Evolutionary conservation across 768 basidiomycete genomes (phyloP), one percentile per base, ranked within the genome.

Genomic region (Suillus discolor): DNA sequence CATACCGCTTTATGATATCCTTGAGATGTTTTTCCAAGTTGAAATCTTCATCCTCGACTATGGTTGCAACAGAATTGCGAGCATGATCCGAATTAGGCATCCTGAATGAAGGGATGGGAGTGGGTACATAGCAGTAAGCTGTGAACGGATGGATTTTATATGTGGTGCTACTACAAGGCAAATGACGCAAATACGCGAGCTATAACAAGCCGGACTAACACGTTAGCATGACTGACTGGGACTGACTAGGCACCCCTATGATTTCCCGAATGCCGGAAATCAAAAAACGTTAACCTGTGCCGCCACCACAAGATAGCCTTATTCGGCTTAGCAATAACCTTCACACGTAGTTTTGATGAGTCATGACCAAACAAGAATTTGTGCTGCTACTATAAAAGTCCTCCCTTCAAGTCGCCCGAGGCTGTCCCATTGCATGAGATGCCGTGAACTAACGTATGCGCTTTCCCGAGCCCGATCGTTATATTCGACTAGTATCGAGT

Each of bases 1-100:
- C 71, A 39, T 51, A 76, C 65, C 62, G 51, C 45, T 28, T 60
- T n/a, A 71, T 41, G 25, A 72, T 13, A 8, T 44, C 45, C 31
- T 69, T 69, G 20, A 78, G 59, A 47, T 67, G 38, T 16, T 67
- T 65, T 18, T 69, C 68, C 11, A 70, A 57, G 44, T 66, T 59
- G 20, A 70, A 66, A 2, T 25, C 23, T 23, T 62, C 61, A 4
- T 59, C 36, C 13, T 34, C 49, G n/a, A 61, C 11, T 0, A 34
- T 8, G 0, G 65, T 55, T 12, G 51, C 57, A 16, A 47, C 15
- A 3, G 60, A 28, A 23, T 18, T 61, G n/a, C n/a, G 36, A 38
- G 34, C n/a, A n/a, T 34, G 34, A 6, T 34, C 34, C 3, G 34
- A 34, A 34, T 4, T 39, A 54, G 12, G 2, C 36, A 57, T 57